Percentiles rank a stretch among this genome's conserved stretches.
Evolutionary conservation across 345 rosid genomes (phyloP).

Genomic region (Combretum micranthum): DNA sequence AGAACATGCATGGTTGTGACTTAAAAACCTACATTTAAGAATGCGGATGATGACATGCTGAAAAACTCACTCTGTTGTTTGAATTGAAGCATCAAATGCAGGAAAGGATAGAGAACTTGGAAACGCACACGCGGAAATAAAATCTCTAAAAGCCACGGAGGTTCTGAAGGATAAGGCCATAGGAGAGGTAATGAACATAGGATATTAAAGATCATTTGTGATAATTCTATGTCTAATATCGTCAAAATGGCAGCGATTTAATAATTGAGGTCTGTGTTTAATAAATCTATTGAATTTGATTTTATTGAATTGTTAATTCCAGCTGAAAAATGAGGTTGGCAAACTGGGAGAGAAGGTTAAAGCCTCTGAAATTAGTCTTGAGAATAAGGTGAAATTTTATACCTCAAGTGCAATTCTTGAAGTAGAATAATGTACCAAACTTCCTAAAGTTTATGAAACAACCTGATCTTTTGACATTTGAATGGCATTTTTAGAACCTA

Average conservation of each 20-base stretch:
- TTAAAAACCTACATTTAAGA: not conserved
- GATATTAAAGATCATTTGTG: not conserved
- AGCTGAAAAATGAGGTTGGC: slow-evolving; percentile 44
- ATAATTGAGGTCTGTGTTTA: not conserved
- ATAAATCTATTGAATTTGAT: not conserved
- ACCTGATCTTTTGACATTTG: slow-evolving; percentile 4
- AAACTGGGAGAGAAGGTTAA: slow-evolving; percentile 51
- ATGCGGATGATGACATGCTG: not conserved
- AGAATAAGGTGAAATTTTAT: slow-evolving; percentile 45
- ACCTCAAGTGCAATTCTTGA: no score
- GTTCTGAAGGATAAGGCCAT: slow-evolving; percentile 59
- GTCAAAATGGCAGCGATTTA: not conserved
- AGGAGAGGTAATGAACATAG: slow-evolving; percentile 41
- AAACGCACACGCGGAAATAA: slow-evolving; percentile 50
- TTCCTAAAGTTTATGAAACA: slow-evolving; percentile 2
- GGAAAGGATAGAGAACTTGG: slow-evolving; percentile 54
- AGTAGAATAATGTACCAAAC: not conserved
- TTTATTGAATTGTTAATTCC: slow-evolving; percentile 16
- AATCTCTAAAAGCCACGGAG: slow-evolving; percentile 61
- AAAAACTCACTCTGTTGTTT: not conserved
- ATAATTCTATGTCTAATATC: no score
- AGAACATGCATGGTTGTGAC: not conserved
- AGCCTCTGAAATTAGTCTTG: slow-evolving; percentile 43
- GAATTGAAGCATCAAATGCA: slow-evolving; percentile 16
- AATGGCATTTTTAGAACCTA: slow-evolving; percentile 45